Conservation (phyloP, 768 basidiomycete genomes). For the Pholiota microspora region DNA sequence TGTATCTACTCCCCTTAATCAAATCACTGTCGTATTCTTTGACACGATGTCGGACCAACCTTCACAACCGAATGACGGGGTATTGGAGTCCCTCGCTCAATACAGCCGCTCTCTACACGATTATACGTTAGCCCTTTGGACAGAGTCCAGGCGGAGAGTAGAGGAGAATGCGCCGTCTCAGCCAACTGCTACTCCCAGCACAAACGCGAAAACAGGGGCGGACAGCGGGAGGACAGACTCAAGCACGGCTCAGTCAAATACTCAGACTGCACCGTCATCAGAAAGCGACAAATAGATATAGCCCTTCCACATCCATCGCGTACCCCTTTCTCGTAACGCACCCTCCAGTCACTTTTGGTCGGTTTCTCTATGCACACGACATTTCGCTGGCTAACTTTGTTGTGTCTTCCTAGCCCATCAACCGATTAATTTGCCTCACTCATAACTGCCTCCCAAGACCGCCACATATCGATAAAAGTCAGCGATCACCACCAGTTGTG, state of each 20-base stretch:
- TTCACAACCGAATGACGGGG: constrained; percentile 18
- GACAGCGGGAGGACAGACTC: background rate
- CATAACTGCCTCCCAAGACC: background rate
- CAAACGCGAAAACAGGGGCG: background rate
- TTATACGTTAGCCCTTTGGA: constrained; percentile 67
- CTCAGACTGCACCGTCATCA: background rate
- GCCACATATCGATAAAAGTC: background rate
- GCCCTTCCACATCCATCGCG: background rate
- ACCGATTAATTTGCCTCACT: background rate
- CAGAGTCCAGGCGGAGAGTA: constrained; percentile 57
- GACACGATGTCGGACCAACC: constrained; percentile 19
- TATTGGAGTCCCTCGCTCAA: constrained; percentile 40
- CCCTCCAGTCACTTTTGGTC: background rate
- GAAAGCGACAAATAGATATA: background rate
- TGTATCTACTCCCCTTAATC: background rate
- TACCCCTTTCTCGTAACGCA: background rate
- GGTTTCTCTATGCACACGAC: background rate
- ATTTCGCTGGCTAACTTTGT: background rate
- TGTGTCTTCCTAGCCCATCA: no score
- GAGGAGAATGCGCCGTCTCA: constrained; percentile 45
- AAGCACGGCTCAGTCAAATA: background rate
- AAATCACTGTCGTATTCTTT: background rate
- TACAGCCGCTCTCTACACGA: constrained; percentile 68
- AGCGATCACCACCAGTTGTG: background rate
- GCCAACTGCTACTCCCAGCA: constrained; percentile 16